These are phyloP conservation scores for Rhizomucor pusillus DNA, from an alignment of 371 early-diverging fungal species.

Conservation along the genomic window DNA sequence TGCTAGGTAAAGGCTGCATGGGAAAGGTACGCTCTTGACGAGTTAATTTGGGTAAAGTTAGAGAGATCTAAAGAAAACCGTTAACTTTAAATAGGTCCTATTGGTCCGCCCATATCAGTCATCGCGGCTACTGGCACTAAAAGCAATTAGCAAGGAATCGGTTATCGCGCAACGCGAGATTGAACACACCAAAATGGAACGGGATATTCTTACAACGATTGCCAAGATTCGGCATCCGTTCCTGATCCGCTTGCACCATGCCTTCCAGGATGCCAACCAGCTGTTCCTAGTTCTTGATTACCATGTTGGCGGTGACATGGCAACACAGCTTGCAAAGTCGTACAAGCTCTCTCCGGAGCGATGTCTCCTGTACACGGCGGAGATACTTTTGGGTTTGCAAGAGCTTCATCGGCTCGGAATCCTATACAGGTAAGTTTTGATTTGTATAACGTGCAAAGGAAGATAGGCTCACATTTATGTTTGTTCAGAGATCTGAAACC, in stretches of 20 bases:
- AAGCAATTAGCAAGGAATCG: conserved; percentile 93
- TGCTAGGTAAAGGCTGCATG: conserved; percentile 59
- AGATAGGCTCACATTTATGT: conserved; percentile 2
- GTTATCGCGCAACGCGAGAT: conserved; percentile 88
- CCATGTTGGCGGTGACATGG: conserved; percentile 80
- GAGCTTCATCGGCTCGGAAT: conserved; percentile 76
- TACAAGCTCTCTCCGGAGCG: conserved; percentile 34
- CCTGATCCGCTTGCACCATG: conserved; percentile 89
- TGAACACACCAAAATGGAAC: conserved; percentile 59
- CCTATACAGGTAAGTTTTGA: conserved; percentile 58
- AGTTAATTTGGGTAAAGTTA: conserved; percentile 1
- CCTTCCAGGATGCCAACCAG: conserved; percentile 90
- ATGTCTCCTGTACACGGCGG: conserved; percentile 73
- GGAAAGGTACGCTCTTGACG: conserved; percentile 39
- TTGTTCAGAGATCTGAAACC: conserved; percentile 60
- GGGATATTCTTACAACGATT: conserved; percentile 50
- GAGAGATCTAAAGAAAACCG: neutral
- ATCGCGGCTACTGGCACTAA: conserved; percentile 82
- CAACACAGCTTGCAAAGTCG: conserved; percentile 42
- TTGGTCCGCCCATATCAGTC: conserved; percentile 71
- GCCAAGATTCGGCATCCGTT: conserved; percentile 81
- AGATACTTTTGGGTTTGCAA: conserved; percentile 74
- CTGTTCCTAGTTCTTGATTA: conserved; percentile 93
- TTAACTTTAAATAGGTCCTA: conserved; percentile 56
- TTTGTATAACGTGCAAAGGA: neutral